Evolutionary conservation across 2,329 filamentous ascomycete species (phyloP).

Genomic region (Aspergillus novofumigatus): DNA sequence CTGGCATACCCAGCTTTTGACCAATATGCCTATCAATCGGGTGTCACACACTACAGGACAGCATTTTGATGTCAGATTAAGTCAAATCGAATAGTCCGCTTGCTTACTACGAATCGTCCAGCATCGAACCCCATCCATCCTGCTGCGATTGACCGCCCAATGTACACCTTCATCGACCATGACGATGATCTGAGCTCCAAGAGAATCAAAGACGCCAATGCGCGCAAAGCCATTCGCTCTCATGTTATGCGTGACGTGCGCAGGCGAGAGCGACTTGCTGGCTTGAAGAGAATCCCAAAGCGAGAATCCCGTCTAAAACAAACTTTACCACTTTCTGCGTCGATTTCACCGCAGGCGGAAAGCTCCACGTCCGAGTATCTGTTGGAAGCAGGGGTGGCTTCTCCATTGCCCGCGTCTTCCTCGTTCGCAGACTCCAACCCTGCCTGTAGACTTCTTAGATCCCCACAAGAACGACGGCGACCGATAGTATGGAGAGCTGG

Average conservation of each 20-base stretch:
- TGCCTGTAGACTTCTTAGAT: neutral
- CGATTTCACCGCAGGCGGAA: slow-evolving; percentile 3
- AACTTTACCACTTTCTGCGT: slow-evolving; percentile 8
- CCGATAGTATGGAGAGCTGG: slow-evolving; percentile 16
- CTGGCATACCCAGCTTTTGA: neutral
- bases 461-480: slow-evolving; percentile 11
- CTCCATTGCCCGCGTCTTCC: slow-evolving; percentile 12
- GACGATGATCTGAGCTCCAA: slow-evolving; percentile 37
- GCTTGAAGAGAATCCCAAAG: slow-evolving; percentile 33
- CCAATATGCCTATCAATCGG: neutral
- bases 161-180: slow-evolving; percentile 41
- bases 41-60: neutral
- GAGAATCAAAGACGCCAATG: slow-evolving; percentile 35
- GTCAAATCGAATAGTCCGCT: neutral
- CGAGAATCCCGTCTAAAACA: slow-evolving; percentile 18
- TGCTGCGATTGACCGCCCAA: slow-evolving; percentile 24
- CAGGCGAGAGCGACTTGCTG: slow-evolving; percentile 36
- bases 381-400: slow-evolving; percentile 11
- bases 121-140: slow-evolving; percentile 12
- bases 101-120: neutral
- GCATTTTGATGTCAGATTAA: neutral
- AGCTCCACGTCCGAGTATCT: slow-evolving; percentile 11
- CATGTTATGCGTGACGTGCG: slow-evolving; percentile 44
- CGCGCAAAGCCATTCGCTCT: slow-evolving; percentile 39
- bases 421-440: neutral